Evolutionary conservation across 1,284 basidiomycete genomes (phyloP).

Genomic region (Tylopilus microsporus): DNA sequence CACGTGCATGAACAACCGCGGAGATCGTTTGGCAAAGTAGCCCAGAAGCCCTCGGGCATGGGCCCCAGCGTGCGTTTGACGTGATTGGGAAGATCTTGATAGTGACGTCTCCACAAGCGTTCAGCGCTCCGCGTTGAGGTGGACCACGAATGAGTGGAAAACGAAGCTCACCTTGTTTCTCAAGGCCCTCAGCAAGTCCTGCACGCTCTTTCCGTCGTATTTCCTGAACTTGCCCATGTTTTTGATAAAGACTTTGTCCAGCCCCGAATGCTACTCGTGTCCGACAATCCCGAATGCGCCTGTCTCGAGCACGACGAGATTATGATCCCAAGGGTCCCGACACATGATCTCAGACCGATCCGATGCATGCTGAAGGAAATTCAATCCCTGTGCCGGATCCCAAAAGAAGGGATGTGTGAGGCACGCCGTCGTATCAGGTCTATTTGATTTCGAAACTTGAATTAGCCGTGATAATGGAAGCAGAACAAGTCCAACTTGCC

Average conservation of each 20-base stretch:
- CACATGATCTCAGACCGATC: slow-evolving; percentile 99
- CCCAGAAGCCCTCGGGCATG: slow-evolving; percentile 89
- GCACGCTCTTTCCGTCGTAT: slow-evolving; percentile 86
- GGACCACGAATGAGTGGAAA: not conserved
- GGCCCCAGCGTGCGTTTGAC: slow-evolving; percentile 83
- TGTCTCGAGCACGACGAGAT: slow-evolving; percentile 73
- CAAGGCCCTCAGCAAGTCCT: slow-evolving; percentile 88
- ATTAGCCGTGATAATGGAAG: not conserved
- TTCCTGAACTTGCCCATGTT: slow-evolving; percentile 96
- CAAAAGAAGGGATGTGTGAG: slow-evolving; percentile 96
- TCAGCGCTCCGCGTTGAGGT: slow-evolving; percentile 5
- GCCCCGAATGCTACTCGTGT: slow-evolving; percentile 79
- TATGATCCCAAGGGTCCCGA: slow-evolving; percentile 78
- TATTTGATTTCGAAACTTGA: slow-evolving; percentile 28
- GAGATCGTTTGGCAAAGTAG: slow-evolving; percentile 93
- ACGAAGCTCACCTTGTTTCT: slow-evolving; percentile 79
- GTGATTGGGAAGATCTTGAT: slow-evolving; percentile 89
- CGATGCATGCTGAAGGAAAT: slow-evolving; percentile 94
- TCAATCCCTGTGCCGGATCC: slow-evolving; percentile 80
- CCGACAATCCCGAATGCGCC: slow-evolving; percentile 69
- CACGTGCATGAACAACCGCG: slow-evolving; percentile 87
- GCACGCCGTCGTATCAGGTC: slow-evolving; percentile 84
- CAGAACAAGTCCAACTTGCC: slow-evolving; percentile 44
- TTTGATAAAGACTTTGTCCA: slow-evolving; percentile 88
- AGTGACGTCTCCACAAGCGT: slow-evolving; percentile 84